These are phyloP conservation scores for Neurospora tetrasperma DNA, from an alignment of 495 filamentous ascomycete genomes.

Conservation along the genomic window DNA sequence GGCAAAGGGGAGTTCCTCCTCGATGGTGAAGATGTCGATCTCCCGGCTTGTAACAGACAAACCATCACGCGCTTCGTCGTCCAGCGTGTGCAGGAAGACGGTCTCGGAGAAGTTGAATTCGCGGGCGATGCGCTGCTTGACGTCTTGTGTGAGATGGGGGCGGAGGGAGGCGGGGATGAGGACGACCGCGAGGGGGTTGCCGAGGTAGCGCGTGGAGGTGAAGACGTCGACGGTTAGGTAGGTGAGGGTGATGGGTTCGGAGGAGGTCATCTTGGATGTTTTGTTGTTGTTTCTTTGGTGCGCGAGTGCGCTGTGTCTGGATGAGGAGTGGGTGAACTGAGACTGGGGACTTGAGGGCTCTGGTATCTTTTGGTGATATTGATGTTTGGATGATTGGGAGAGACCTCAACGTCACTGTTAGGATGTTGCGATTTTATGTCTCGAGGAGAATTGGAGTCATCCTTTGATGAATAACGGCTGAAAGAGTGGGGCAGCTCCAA, in stretches of 20 bases:
- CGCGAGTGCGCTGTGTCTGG: neutral
- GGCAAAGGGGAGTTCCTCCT: slow-evolving; percentile 58
- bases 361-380: too few relatives aligned
- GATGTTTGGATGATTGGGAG: neutral
- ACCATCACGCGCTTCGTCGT: slow-evolving; percentile 1
- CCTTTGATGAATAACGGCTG: neutral
- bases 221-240: slow-evolving; percentile 62
- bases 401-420: too few relatives aligned
- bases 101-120: slow-evolving; percentile 87
- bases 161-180: slow-evolving; percentile 31
- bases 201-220: slow-evolving; percentile 43
- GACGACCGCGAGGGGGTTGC: slow-evolving; percentile 62
- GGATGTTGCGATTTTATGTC: neutral
- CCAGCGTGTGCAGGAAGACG: slow-evolving; percentile 56
- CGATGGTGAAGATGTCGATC: slow-evolving; percentile 63
- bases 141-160: slow-evolving; percentile 30
- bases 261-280: slow-evolving; percentile 1
- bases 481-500: neutral
- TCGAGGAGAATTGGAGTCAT: neutral
- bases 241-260: slow-evolving; percentile 23
- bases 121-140: slow-evolving; percentile 54
- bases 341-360: too few relatives aligned
- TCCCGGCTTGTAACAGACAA: slow-evolving; percentile 14
- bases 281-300: too few relatives aligned
- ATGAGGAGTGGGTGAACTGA: accelerated